phyloP scores from a whole-genome alignment of 2,329 filamentous ascomycete genomes.

The Rutstroemia sp. region DNA sequence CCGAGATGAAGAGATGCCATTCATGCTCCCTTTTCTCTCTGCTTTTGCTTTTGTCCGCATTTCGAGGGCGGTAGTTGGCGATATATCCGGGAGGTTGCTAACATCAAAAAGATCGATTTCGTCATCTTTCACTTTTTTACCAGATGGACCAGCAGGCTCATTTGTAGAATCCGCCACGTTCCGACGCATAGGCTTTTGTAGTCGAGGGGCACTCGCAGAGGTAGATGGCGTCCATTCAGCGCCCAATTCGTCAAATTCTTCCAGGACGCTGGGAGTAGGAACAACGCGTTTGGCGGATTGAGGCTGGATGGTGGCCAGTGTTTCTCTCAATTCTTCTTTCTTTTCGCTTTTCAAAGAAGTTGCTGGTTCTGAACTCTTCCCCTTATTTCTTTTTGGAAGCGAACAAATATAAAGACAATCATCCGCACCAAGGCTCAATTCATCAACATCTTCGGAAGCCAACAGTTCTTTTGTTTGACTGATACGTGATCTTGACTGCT shows the following conservation, averaged over 20 bases:
- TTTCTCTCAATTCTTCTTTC: not conserved
- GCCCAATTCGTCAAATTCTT: conserved; percentile 6
- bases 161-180: not conserved
- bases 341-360: not conserved
- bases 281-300: not conserved
- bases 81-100: not conserved
- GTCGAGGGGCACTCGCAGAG: not conserved
- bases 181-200: not conserved
- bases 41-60: not conserved
- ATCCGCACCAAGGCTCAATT: conserved; percentile 21
- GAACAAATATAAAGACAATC: conserved; percentile 21
- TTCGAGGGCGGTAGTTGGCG: conserved; percentile 3
- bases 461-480: not conserved
- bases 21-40: not conserved
- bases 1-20: not conserved
- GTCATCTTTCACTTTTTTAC: not conserved
- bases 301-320: not conserved
- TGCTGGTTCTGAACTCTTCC: not conserved
- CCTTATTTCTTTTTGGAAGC: not conserved
- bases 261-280: not conserved
- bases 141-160: not conserved
- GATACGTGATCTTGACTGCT: conserved; percentile 2
- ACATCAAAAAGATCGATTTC: conserved; percentile 4
- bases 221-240: not conserved
- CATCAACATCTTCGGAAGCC: conserved; percentile 21